phyloP scores from a whole-genome alignment of 768 basidiomycete species.

The Suillus discolor region DNA sequence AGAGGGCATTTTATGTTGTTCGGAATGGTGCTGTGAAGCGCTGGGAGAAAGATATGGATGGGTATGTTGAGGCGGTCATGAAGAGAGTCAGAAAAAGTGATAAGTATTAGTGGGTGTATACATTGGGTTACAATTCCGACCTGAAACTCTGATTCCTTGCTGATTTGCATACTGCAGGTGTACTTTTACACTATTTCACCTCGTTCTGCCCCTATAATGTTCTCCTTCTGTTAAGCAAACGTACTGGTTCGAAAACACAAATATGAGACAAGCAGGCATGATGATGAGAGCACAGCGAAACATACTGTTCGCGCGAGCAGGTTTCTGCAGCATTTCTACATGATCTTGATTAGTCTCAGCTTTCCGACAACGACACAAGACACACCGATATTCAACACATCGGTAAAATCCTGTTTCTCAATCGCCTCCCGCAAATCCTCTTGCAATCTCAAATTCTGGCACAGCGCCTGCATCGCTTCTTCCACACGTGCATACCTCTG shows the following conservation, averaged over 20 bases:
- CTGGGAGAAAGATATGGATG: conserved; percentile 29
- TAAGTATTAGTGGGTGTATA: neutral
- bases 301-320: neutral
- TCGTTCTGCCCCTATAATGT: neutral
- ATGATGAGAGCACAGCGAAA: neutral
- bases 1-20: conserved; percentile 21
- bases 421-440: conserved; percentile 4
- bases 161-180: too few relatives aligned
- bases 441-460: neutral
- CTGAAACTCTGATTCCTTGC: neutral
- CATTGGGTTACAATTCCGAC: neutral
- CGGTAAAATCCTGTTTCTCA: neutral
- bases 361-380: neutral
- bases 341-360: neutral
- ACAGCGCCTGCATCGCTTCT: neutral
- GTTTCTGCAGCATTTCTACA: neutral
- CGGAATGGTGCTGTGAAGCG: conserved; percentile 26
- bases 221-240: conserved; percentile 2
- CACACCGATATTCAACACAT: conserved; percentile 2
- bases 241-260: neutral
- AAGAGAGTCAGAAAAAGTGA: conserved; percentile 20
- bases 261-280: neutral
- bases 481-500: conserved; percentile 3
- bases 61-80: conserved; percentile 33
- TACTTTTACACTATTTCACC: neutral